Percentiles rank a stretch among this genome's conserved stretches.
Evolutionary conservation across 768 basidiomycete species (phyloP).

Genomic region (Russula foetens): DNA sequence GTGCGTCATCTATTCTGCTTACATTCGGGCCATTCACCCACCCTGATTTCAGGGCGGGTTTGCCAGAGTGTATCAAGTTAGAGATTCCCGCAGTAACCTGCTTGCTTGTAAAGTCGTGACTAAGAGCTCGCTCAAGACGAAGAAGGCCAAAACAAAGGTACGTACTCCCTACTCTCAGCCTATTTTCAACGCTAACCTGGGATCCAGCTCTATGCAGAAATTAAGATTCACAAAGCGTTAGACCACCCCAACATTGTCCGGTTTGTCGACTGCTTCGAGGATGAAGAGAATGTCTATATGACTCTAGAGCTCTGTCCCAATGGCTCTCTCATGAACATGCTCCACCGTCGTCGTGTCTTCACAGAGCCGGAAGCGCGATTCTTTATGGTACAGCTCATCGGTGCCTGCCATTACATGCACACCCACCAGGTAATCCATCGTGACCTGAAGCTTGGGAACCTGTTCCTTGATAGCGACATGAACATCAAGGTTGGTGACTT

Average conservation of each 20-base stretch:
- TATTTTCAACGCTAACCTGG: neutral
- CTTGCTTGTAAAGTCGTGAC: conserved; percentile 92
- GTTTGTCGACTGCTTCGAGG: conserved; percentile 94
- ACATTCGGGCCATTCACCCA: neutral
- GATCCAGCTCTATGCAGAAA: conserved; percentile 89
- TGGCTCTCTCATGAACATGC: conserved; percentile 86
- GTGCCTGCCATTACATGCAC: conserved; percentile 97
- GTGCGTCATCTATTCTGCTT: conserved; percentile 35
- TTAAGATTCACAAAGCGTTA: conserved; percentile 91
- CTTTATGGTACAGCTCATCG: conserved; percentile 90
- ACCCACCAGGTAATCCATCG: conserved; percentile 94
- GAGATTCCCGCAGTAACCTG: conserved; percentile 53
- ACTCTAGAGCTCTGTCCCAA: conserved; percentile 86
- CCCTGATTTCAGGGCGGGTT: conserved; percentile 66
- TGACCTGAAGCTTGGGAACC: conserved; percentile 92
- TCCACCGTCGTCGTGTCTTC: conserved; percentile 78
- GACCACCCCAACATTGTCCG: conserved; percentile 87
- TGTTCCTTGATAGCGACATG: conserved; percentile 88
- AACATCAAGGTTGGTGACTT: conserved; percentile 97
- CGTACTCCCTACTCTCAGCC: conserved; percentile 10
- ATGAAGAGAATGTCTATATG: conserved; percentile 95
- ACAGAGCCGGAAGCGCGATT: conserved; percentile 90
- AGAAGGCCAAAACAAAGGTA: conserved; percentile 96
- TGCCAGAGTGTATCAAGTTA: conserved; percentile 93
- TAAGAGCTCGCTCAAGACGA: conserved; percentile 86